Evolutionary conservation across 2,329 filamentous ascomycete species (phyloP), one percentile per base, ranked within the genome.

Genomic region (Stenocarpella maydis): DNA sequence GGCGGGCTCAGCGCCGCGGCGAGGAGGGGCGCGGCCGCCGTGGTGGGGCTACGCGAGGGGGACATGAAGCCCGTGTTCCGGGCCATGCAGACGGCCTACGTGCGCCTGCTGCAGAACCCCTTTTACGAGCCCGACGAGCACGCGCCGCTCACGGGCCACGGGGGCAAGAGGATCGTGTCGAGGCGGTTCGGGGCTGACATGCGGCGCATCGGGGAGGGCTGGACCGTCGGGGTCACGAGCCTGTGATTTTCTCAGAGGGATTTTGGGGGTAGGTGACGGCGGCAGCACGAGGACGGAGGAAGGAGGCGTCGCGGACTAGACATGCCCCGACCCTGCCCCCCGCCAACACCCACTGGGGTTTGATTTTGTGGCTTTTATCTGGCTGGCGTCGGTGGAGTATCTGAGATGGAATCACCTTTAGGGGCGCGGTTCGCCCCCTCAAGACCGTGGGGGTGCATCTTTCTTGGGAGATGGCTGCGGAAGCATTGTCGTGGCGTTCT

Each of bases 81-180:
- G 77, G 94, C 95, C 34, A 88, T 99, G 81, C 96, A 98, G 82
- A 91, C 88, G n/a, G 94, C 95, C 37, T 99, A 98, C 76, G 92
- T 98, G 69, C 85, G 89, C 71, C 83, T 99, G 64, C 82, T 98
- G 73, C 92, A 97, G 80, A 98, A 99, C 77, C 95, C 95, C 0
- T 99, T 99, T 81, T 98, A 95, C 80, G 90, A 92, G 55, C 95
- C 95, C 12, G 94, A 98, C 77, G 92, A 95, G 75, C 90, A 95
- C 79, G 87, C 87, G 72, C 92, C 91, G 60, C 78, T 83, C 4
- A 79, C 79, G 0, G 87, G 85, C 0, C 79, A 79, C 31, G 85
- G 85, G 0, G 88, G 88, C 3, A 87, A 90, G 78, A 90, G 91
- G 77, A 98, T 98, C 73, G 92, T 89, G 65, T 97, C 94, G 79